Evolutionary conservation across 208 protist species (phyloP).

Genomic region (Kentomonas sorsogonicus): DNA sequence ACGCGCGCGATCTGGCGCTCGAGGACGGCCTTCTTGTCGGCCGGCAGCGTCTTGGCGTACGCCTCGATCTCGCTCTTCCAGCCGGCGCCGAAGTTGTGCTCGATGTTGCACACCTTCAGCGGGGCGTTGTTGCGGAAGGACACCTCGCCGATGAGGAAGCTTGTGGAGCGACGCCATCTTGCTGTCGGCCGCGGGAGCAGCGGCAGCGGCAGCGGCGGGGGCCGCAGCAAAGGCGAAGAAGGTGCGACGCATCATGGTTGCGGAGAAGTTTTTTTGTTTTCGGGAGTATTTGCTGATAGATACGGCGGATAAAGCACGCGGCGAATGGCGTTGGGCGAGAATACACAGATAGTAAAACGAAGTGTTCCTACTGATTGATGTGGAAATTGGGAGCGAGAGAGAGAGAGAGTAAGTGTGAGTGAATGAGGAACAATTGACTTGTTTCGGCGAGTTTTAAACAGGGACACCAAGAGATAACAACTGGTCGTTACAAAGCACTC

Average conservation of each 20-base stretch:
- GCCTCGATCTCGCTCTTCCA: conserved; percentile 65
- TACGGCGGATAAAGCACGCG: too few relatives aligned
- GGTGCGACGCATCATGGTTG: conserved; percentile 53
- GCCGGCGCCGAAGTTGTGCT: conserved; percentile 81
- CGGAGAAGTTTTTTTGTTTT: not conserved
- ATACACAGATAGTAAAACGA: too few relatives aligned
- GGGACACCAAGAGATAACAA: too few relatives aligned
- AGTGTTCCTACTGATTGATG: too few relatives aligned
- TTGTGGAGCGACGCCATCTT: conserved; percentile 85
- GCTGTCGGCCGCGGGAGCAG: conserved; percentile 26
- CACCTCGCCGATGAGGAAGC: conserved; percentile 75
- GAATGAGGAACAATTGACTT: too few relatives aligned
- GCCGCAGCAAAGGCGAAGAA: conserved; percentile 31
- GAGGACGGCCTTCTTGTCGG: conserved; percentile 60
- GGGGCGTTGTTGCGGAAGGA: conserved; percentile 81
- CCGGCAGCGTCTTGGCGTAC: conserved; percentile 67
- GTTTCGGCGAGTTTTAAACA: too few relatives aligned
- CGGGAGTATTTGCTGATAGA: too few relatives aligned
- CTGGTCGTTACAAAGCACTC: too few relatives aligned
- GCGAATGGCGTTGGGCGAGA: too few relatives aligned
- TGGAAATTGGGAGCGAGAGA: too few relatives aligned
- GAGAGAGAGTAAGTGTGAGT: too few relatives aligned
- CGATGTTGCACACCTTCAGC: conserved; percentile 84
- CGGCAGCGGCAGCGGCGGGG: conserved; percentile 24
- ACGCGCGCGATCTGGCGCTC: conserved; percentile 77